Base-by-base conservation (phyloP, 495 filamentous ascomycete genomes). In the Ascodesmis nigricans region DNA sequence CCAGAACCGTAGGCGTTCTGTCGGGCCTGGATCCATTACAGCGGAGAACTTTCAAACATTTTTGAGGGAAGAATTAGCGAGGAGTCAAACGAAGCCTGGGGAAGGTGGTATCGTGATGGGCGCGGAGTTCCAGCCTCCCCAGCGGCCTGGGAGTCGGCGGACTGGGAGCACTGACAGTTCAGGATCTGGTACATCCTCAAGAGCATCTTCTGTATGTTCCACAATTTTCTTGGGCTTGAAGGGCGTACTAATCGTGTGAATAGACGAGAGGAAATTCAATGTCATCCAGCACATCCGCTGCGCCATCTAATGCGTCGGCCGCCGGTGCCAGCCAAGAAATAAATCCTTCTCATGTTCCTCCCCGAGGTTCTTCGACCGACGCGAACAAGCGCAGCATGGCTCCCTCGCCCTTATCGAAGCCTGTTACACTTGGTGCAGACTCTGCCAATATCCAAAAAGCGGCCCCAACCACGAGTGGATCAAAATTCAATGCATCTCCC, bases 381-480 rank as follows among this genome's bases (percentile, higher is more conserved):
- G 59, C 68, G 33, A 63, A 52, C 36, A 79, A 81, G 56, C 73
- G 78, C 52, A 53, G 67, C 25, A 63, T 58, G 45, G 78, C 67
- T 49, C 78, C 82, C 1, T 93, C 90, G 21, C 84, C 87, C 17
- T 64, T 93, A 21, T 93, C 87, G 0, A 75, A 80, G 54, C 81
- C 83, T 40, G 62, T 76, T 35, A 63, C 64, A 18, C 70, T 73
- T 61, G 67, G 53, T 39, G 50, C 53, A 36, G 61, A 55, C 39
- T 53, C 50, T 31, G 39, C 53, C 23, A 6, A 17, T 26, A 17
- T n/a, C n/a, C n/a, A n/a, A n/a, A n/a, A 19, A 22, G 35, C 49
- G 10, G 24, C 46, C 19, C 29, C 33, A 32, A 33, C 6, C 18
- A 10, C 8, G 8, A 3, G 1, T 26, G 33, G 33, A 25, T 36